Conservation (phyloP, 176 grass and related monocot species). For the Avena atlantica region DNA sequence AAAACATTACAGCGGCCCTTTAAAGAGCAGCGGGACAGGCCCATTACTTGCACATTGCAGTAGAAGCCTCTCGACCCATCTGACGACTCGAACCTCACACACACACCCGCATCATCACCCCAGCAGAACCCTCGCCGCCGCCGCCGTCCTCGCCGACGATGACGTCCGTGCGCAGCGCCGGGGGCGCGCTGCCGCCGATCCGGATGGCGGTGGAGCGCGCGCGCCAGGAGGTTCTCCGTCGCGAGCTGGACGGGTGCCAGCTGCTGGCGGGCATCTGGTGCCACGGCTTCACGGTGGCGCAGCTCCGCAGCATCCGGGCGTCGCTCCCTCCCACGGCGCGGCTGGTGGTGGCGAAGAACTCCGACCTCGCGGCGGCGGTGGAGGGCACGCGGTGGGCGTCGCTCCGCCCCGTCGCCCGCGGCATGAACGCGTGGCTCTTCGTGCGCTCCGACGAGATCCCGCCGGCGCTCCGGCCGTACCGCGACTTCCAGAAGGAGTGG, state of each 20-base stretch:
- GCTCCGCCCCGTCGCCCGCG: conserved; percentile 72
- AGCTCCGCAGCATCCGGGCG: conserved; percentile 84
- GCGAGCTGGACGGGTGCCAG: conserved; percentile 79
- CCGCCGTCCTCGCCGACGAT: conserved; percentile 30
- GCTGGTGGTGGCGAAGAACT: conserved; percentile 91
- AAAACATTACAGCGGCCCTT: neutral
- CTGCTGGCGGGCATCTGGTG: conserved; percentile 87
- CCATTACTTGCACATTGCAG: neutral
- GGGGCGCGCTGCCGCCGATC: conserved; percentile 58
- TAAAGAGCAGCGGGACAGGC: neutral
- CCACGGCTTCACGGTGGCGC: conserved; percentile 82
- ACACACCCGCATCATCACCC: conserved; percentile 4
- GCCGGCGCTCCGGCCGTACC: conserved; percentile 77
- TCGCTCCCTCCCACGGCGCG: conserved; percentile 57
- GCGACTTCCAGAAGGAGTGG: conserved; percentile 91
- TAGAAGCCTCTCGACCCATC: neutral
- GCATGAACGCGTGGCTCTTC: conserved; percentile 98
- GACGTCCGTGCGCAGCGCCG: conserved; percentile 63
- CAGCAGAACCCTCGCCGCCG: conserved; percentile 44
- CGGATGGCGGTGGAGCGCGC: conserved; percentile 56
- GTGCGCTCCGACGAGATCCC: conserved; percentile 98
- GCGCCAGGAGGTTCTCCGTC: conserved; percentile 58
- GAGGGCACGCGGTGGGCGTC: conserved; percentile 83
- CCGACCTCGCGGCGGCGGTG: conserved; percentile 75
- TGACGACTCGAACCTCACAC: neutral